These are phyloP conservation scores for Myxozyma sirexii DNA, from an alignment of 805 yeast species.

Conservation along the genomic window DNA sequence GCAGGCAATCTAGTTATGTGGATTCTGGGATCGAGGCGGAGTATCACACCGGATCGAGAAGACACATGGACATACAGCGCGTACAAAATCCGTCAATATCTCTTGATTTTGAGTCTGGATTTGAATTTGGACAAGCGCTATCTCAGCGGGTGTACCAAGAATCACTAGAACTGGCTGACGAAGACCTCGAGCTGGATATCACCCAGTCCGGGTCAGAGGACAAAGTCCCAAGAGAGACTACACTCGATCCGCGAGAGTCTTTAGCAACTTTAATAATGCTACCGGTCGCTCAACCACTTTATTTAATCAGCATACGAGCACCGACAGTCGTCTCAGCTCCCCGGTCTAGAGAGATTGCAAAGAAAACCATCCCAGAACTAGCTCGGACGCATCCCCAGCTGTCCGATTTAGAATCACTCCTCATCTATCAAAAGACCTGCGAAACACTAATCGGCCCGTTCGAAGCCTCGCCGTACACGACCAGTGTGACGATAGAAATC, in stretches of 20 bases:
- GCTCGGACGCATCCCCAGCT: background rate
- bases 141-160: too few relatives aligned
- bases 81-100: background rate
- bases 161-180: too few relatives aligned
- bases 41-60: background rate
- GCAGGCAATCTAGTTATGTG: background rate
- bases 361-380: background rate
- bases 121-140: background rate
- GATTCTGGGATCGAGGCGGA: background rate
- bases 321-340: background rate
- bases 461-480: constrained; percentile 4
- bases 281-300: background rate
- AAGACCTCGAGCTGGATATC: too few relatives aligned
- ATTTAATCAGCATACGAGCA: background rate
- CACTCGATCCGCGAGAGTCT: too few relatives aligned
- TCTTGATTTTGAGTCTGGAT: background rate
- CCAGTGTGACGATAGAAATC: constrained; percentile 2
- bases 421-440: background rate
- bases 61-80: background rate
- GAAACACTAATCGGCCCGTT: constrained; percentile 12
- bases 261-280: background rate
- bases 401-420: background rate
- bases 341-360: background rate
- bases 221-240: too few relatives aligned
- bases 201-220: too few relatives aligned